Base-by-base conservation (phyloP, 768 basidiomycete genomes). In the Agrocybe praecox region DNA sequence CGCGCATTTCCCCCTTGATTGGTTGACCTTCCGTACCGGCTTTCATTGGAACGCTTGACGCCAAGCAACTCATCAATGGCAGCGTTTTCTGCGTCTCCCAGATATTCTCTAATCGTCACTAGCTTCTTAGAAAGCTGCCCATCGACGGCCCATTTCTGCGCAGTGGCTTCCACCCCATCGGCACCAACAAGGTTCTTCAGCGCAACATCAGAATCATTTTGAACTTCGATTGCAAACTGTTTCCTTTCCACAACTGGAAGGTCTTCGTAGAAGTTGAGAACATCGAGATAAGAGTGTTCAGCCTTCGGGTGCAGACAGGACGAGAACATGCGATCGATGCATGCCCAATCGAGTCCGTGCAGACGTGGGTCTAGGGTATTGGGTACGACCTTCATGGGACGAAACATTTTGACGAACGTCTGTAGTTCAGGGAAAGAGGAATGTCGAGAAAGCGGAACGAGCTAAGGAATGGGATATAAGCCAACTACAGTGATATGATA, bases 401-500 rank as follows among this genome's bases (percentile, higher is more conserved):
- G 81, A 72, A 99, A 97, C 17, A 96, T 79, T 0, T 80, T 74
- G 22, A 97, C 92, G 52, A 99, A 88, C 1, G 76, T 72, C 57
- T 87, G 85, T 0, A 99, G 81, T 67, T 98, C 96, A 0, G 92
- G 90, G 5, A 97, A 81, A 0, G 90, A 80, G 0, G 94, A 96
- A 66, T 98, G 96, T 2, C 96, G 85, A 9, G 86, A 85, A 6
- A 98, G 78, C 0, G 94, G 94, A 7, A 90, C 87, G 9, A 92
- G 81, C 93, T 96, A 57, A 2, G n/a, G 14, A 21, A 21, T 11
- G 2, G 2, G 34, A 36, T 26, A 47, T 26, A 10, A 26, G 44
- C 29, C 10, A 17, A 17, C 29, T 8, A n/a, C 17, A 11, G 44
- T 9, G 49, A 18, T 19, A 19, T 36, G 54, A 42, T 2, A 11